Evolutionary conservation across 2,329 filamentous ascomycete genomes (phyloP).

Genomic region (Furcasterigmium sp.): DNA sequence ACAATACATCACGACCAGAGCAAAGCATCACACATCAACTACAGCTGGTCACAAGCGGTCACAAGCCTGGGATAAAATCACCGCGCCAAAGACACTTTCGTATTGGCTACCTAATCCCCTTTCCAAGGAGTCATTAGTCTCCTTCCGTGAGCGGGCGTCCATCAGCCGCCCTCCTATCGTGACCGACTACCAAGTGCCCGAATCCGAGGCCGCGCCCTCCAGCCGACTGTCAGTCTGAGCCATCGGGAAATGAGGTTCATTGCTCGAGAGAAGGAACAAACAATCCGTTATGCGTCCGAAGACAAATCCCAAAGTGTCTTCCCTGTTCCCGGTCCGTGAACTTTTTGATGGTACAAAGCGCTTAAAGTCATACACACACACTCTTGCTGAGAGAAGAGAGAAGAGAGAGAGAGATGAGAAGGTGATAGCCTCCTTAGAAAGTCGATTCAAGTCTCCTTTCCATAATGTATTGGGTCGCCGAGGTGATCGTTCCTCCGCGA

Average conservation of each 20-base stretch:
- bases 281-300: constrained; percentile 10
- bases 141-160: too few species aligned
- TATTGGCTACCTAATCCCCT: constrained; percentile 1
- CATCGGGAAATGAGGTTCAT: constrained; percentile 1
- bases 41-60: too few species aligned
- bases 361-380: constrained; percentile 15
- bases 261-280: constrained; percentile 9
- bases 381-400: not conserved
- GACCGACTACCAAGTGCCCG: not conserved
- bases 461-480: too few species aligned
- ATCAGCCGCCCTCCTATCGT: too few species aligned
- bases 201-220: not conserved
- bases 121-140: constrained; percentile 1
- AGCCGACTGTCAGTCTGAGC: constrained; percentile 1
- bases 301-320: constrained; percentile 13
- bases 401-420: not conserved
- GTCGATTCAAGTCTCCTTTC: constrained; percentile 4
- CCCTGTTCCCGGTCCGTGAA: constrained; percentile 10
- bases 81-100: too few species aligned
- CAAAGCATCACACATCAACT: too few species aligned
- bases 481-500: too few species aligned
- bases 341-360: constrained; percentile 15
- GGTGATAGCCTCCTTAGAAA: not conserved
- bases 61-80: too few species aligned
- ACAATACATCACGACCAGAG: too few species aligned